Percentiles rank a stretch among this genome's conserved stretches.
phyloP scores from a whole-genome alignment of 768 basidiomycete genomes.

The Pulveroboletus sp. region DNA sequence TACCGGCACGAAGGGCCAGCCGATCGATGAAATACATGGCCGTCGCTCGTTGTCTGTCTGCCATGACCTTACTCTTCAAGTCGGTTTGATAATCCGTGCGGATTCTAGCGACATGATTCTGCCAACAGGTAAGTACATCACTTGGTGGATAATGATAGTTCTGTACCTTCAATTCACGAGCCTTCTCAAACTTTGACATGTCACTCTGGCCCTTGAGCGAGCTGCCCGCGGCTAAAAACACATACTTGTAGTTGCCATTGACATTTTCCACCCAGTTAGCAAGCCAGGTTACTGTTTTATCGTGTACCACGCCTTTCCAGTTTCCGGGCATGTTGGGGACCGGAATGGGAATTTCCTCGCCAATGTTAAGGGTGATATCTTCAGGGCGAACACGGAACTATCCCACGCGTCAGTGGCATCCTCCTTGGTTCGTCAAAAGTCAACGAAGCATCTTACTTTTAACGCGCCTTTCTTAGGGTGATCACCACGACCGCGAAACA shows the following conservation, averaged over 20 bases:
- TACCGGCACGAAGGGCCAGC: constrained; percentile 95
- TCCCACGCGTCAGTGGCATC: constrained; percentile 7
- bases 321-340: constrained; percentile 88
- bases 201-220: constrained; percentile 98
- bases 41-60: constrained; percentile 94
- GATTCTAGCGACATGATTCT: constrained; percentile 91
- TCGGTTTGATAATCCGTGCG: constrained; percentile 85
- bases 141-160: background rate
- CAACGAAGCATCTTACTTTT: constrained; percentile 56
- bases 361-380: constrained; percentile 96
- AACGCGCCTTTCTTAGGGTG: constrained; percentile 96
- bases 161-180: constrained; percentile 87
- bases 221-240: constrained; percentile 96
- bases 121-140: constrained; percentile 9
- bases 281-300: constrained; percentile 97
- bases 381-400: constrained; percentile 89
- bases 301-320: constrained; percentile 88
- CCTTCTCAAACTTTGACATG: constrained; percentile 97
- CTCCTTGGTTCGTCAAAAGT: background rate
- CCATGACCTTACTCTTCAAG: constrained; percentile 89
- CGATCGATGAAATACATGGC: constrained; percentile 99
- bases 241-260: constrained; percentile 94
- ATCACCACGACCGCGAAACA: constrained; percentile 96
- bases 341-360: constrained; percentile 68
- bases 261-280: constrained; percentile 99